Evolutionary conservation across 2,329 filamentous ascomycete species (phyloP), one percentile per base, ranked within the genome.

Genomic region (Trichoderma hamatum): DNA sequence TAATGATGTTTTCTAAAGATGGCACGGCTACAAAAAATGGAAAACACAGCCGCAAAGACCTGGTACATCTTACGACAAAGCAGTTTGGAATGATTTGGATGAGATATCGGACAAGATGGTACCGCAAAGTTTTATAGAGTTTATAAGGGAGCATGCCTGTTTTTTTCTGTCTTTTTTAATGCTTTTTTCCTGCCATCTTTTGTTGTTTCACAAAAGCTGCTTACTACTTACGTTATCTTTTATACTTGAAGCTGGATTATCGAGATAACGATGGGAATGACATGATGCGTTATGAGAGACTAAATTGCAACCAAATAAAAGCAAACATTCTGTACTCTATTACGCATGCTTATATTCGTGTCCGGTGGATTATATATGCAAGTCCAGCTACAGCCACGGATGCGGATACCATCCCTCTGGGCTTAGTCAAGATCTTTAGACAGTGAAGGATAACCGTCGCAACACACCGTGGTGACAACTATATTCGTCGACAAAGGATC

Each of bases 191-290:
- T 30, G 34, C 52, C 28, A 32, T 43, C 34, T 59, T 36, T 64
- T 43, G 30, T 55, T 11, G 21, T 30, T 55, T 55, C 21, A 28
- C 62, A 63, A 52, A 56, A 55, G 49, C 56, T 49, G 55, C 34
- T 60, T 60, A 30, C 32, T 14, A 56, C 32, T 43, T 19, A 43
- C 39, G 61, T 49, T 52, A 60, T 59, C 43, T 28, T 63, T 70
- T 58, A 46, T 70, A 69, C 62, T 56, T 70, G 72, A 70, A 73
- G 71, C 70, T 69, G 70, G 62, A 71, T 67, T 75, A 72, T 77
- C 75, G 70, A 75, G 72, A 76, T 77, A 72, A 77, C 72, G 76
- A 77, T 75, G 76, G 72, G 75, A 72, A 77, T 66, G 76, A 77
- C 70, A 71, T 77, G 67, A 77, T 75, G 76, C 76, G 72, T 76